These are phyloP conservation scores for Pichia eremophila DNA, from an alignment of 805 yeast genomes.

Conservation along the genomic window DNA sequence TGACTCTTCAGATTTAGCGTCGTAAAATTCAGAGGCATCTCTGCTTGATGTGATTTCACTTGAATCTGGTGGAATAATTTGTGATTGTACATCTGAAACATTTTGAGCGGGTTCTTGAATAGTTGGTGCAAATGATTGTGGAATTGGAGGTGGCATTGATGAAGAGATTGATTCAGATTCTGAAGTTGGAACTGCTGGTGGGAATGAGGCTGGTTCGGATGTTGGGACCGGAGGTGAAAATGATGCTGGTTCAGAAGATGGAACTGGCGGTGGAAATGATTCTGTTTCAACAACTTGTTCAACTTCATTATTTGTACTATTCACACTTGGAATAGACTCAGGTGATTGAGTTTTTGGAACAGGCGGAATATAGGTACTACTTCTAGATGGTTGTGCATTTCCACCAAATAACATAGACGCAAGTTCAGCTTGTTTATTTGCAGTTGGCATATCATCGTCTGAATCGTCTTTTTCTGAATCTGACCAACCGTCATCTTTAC, in stretches of 20 bases:
- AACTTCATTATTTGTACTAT: not conserved
- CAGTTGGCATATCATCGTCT: constrained; percentile 38
- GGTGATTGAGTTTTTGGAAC: not conserved
- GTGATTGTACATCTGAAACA: constrained; percentile 10
- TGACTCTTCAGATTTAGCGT: constrained; percentile 12
- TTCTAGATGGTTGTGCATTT: constrained; percentile 16
- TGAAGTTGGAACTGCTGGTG: not conserved
- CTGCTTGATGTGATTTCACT: not conserved
- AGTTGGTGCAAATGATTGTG: constrained; percentile 3
- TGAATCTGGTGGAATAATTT: constrained; percentile 8
- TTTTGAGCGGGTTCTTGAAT: constrained; percentile 12
- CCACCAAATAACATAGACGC: constrained; percentile 50
- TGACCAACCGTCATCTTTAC: constrained; percentile 31
- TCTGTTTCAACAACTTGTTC: not conserved
- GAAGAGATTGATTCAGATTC: not conserved
- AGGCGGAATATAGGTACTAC: constrained; percentile 13
- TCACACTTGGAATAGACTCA: not conserved
- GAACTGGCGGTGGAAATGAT: not conserved
- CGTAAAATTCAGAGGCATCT: constrained; percentile 9
- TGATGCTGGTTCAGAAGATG: not conserved
- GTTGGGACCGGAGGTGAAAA: not conserved
- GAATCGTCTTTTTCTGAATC: constrained; percentile 34
- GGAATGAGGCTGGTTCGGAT: not conserved
- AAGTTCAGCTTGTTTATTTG: constrained; percentile 47
- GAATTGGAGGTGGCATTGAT: constrained; percentile 3